phyloP scores from a whole-genome alignment of 768 basidiomycete species.

The Cantharellus cinnabarinus region DNA sequence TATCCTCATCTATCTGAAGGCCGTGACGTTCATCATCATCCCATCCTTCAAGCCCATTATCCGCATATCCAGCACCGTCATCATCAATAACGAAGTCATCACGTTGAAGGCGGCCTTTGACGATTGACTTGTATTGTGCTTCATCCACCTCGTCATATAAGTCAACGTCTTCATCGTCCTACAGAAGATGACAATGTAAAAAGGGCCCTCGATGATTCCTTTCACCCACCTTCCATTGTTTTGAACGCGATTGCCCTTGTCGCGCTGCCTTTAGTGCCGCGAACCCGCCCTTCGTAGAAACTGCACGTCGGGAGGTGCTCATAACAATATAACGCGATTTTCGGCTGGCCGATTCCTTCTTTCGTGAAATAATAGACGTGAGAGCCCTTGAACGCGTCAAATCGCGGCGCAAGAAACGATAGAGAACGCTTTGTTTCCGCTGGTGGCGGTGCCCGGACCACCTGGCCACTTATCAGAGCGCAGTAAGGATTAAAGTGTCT shows the following conservation, averaged over 20 bases:
- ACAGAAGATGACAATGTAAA: background rate
- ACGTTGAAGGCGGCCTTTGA: slow-evolving; percentile 54
- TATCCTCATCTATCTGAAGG: slow-evolving; percentile 20
- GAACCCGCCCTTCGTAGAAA: background rate
- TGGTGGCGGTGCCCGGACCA: too few relatives aligned
- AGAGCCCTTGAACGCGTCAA: too few relatives aligned
- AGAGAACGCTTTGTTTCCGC: too few relatives aligned
- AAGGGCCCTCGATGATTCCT: background rate
- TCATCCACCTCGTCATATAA: slow-evolving; percentile 15
- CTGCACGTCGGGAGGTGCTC: too few relatives aligned
- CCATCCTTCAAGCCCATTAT: slow-evolving; percentile 96
- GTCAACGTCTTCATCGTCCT: background rate
- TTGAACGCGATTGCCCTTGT: background rate
- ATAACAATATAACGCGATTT: too few relatives aligned
- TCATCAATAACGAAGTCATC: slow-evolving; percentile 97
- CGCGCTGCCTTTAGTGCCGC: background rate
- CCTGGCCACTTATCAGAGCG: too few relatives aligned
- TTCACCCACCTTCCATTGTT: background rate
- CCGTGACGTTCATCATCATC: slow-evolving; percentile 19
- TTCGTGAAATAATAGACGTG: too few relatives aligned
- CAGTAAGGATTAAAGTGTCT: too few relatives aligned
- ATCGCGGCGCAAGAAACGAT: too few relatives aligned
- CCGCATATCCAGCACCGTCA: slow-evolving; percentile 74
- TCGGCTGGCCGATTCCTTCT: too few relatives aligned
- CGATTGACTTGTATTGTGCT: slow-evolving; percentile 56